These are phyloP conservation scores for Monosporascus sp. DNA, from an alignment of 2,329 filamentous ascomycete genomes.

Conservation along the genomic window DNA sequence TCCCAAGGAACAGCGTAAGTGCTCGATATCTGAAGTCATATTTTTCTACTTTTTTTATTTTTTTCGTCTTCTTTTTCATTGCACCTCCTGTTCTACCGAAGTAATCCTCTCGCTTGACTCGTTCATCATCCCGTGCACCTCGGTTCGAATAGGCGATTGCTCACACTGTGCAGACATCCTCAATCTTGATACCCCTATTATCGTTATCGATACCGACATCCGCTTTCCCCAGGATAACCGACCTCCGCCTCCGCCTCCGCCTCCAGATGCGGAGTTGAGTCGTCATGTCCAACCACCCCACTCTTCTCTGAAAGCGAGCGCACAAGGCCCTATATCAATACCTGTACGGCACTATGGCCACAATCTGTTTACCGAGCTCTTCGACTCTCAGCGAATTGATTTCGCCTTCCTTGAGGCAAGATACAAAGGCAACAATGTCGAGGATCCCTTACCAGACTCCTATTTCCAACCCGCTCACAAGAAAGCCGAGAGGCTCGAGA, in stretches of 20 bases:
- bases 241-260: slow-evolving; percentile 30
- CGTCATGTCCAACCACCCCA: slow-evolving; percentile 25
- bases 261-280: slow-evolving; percentile 14
- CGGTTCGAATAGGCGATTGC: slow-evolving; percentile 6
- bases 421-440: slow-evolving; percentile 34
- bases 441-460: slow-evolving; percentile 52
- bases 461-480: slow-evolving; percentile 50
- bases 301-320: slow-evolving; percentile 17
- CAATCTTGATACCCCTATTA: slow-evolving; percentile 65
- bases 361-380: slow-evolving; percentile 49
- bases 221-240: slow-evolving; percentile 30
- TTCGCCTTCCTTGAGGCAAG: slow-evolving; percentile 48
- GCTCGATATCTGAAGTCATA: slow-evolving; percentile 4
- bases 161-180: slow-evolving; percentile 55
- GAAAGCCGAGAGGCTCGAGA: slow-evolving; percentile 55
- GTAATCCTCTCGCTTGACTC: not conserved
- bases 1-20: slow-evolving; percentile 69
- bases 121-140: not conserved
- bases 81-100: not conserved
- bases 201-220: slow-evolving; percentile 55
- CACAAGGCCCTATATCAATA: slow-evolving; percentile 21
- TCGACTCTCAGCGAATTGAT: slow-evolving; percentile 51
- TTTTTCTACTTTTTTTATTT: not conserved
- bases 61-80: not conserved
- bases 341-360: slow-evolving; percentile 50